Evolutionary conservation across 2,329 filamentous ascomycete species (phyloP).

Genomic region (Colletotrichum plurivorum): DNA sequence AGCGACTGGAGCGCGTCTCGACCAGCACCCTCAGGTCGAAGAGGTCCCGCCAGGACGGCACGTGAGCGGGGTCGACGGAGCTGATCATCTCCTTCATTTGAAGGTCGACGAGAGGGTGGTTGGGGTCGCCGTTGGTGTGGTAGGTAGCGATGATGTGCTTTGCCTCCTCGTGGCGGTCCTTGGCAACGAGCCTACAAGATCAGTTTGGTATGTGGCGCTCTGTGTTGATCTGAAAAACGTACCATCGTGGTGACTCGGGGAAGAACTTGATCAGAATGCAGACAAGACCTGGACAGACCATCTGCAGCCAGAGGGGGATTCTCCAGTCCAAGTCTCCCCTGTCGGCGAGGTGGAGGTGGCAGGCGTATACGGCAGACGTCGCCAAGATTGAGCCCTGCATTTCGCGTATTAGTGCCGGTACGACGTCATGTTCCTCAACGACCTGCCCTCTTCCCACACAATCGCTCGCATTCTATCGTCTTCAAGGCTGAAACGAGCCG

Average conservation of each 20-base stretch:
- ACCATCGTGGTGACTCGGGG: conserved; percentile 52
- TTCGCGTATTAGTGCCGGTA: not conserved
- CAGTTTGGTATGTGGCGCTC: conserved; percentile 24
- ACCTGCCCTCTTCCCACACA: too few species aligned
- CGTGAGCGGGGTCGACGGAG: conserved; percentile 13
- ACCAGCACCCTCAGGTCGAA: conserved; percentile 53
- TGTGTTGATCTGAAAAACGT: not conserved
- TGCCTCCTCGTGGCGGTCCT: conserved; percentile 66
- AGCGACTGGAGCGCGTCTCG: conserved; percentile 52
- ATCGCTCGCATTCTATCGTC: too few species aligned
- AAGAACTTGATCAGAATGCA: conserved; percentile 50
- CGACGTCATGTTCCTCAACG: not conserved
- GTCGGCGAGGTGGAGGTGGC: conserved; percentile 47
- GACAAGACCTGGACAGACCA: conserved; percentile 50
- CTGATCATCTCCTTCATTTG: conserved; percentile 43
- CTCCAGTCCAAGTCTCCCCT: conserved; percentile 49
- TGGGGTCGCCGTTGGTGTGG: conserved; percentile 61
- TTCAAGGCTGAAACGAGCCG: too few species aligned
- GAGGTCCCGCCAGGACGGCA: conserved; percentile 51
- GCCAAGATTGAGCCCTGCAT: conserved; percentile 47
- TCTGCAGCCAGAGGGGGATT: conserved; percentile 52
- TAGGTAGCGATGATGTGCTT: conserved; percentile 62
- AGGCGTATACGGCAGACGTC: conserved; percentile 49
- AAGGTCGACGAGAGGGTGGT: conserved; percentile 42
- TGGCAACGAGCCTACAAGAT: conserved; percentile 61